Evolutionary conservation across 2,329 filamentous ascomycete genomes (phyloP).

Genomic region (Colletotrichum lupini): DNA sequence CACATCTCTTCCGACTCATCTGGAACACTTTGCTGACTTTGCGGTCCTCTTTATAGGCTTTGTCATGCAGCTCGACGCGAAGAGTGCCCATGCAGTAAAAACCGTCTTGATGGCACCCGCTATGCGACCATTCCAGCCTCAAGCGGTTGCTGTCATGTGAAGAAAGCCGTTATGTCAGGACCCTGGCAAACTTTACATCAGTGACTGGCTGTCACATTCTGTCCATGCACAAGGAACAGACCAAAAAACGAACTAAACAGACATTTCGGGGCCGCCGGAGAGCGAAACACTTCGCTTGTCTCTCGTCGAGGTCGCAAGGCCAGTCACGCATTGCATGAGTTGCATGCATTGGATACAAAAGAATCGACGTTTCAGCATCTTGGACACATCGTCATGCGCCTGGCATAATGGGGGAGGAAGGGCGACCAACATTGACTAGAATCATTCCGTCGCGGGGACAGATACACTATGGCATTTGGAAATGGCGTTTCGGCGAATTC

Average conservation of each 20-base stretch:
- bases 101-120: conserved; percentile 17
- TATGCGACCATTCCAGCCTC: conserved; percentile 3
- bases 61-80: conserved; percentile 26
- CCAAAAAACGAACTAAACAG: neutral
- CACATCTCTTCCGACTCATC: neutral
- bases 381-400: neutral
- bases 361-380: conserved; percentile 7
- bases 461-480: neutral
- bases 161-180: neutral
- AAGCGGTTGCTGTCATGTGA: conserved; percentile 20
- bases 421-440: neutral
- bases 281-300: conserved; percentile 1
- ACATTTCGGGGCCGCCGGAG: neutral
- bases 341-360: neutral
- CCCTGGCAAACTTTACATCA: neutral
- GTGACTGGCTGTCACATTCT: too few species aligned
- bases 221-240: neutral
- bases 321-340: conserved; percentile 1
- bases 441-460: neutral
- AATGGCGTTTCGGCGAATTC: conserved; percentile 8
- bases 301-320: neutral
- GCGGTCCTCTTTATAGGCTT: neutral
- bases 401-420: neutral
- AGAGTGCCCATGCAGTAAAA: conserved; percentile 21
- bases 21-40: conserved; percentile 14